Evolutionary conservation across 2,329 filamentous ascomycete species (phyloP), one percentile per base, ranked within the genome.

Genomic region (Fusarium brevicatenulatum): DNA sequence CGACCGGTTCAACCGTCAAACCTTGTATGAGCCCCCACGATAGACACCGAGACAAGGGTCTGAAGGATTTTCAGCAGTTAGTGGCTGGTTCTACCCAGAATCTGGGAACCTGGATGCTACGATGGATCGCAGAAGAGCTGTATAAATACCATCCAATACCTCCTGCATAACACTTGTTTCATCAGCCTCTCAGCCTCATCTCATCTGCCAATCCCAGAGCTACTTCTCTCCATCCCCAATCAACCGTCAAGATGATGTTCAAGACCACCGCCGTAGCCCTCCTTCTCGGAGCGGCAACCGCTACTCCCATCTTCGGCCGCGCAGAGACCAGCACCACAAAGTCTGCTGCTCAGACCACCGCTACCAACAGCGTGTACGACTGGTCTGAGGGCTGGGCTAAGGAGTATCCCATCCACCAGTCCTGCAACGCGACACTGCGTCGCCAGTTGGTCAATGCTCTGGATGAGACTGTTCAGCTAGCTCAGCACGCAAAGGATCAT

Each of bases 361-460:
- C 77, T 7, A 74, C 75, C n/a, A 39, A 71, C 36, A 58, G 39
- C 19, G 58, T 57, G 34, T 82, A 82, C 68, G 71, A 78, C 68
- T 82, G 81, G 81, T 69, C 79, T 34, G 74, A 76, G 9, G 79
- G 78, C 32, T 82, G 80, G 80, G 64, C 76, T 23, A 76, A 78
- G 66, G 67, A 70, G 16, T 86, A 82, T 73, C 81, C 83, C 21
- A 91, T 93, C 77, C 91, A 93, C 80, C 78, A 84, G 39, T 92
- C 90, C 30, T 93, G 91, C 83, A 93, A 93, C 75, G 81, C 83
- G 54, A 92, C 90, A 4, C 85, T 92, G 74, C 84, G 83, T 46
- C 80, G 80, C 12, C 89, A 91, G 78, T 84, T 93, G 47, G 80
- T 83, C 42, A 80, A 81, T 21, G 91, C 85, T 10, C 83, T 93